Evolutionary conservation across 306 rosid genomes (phyloP).

Genomic region (Canavalia ensiformis): DNA sequence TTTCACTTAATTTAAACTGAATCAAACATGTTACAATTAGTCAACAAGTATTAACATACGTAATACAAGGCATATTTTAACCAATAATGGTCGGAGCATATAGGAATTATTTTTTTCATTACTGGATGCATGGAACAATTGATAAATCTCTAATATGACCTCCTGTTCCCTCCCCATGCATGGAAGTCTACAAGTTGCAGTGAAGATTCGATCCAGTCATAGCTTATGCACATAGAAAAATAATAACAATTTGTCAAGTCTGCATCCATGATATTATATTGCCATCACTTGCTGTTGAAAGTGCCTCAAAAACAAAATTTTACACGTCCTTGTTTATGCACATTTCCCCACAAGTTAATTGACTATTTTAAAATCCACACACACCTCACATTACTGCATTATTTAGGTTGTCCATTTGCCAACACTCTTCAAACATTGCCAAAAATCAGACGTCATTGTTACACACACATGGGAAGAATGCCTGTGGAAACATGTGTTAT

Average conservation of each 20-base stretch:
- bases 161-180: constrained; percentile 35
- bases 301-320: constrained; percentile 29
- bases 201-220: constrained; percentile 46
- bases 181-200: constrained; percentile 35
- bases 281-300: constrained; percentile 19
- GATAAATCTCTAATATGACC: constrained; percentile 13
- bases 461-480: constrained; percentile 21
- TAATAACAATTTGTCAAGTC: constrained; percentile 41
- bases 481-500: constrained; percentile 36
- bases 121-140: constrained; percentile 41
- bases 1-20: no score
- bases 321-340: constrained; percentile 25
- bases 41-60: not conserved
- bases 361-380: constrained; percentile 37
- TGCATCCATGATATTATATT: constrained; percentile 28
- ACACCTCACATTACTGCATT: constrained; percentile 28
- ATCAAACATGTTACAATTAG: not conserved
- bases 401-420: constrained; percentile 20
- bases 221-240: constrained; percentile 38
- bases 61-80: constrained; percentile 26
- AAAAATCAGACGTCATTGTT: constrained; percentile 33
- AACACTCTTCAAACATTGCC: not conserved
- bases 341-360: constrained; percentile 43
- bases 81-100: constrained; percentile 16
- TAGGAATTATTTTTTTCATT: constrained; percentile 18